Percentiles rank a stretch among this genome's conserved stretches.
These are phyloP conservation scores for Hortaea sp. DNA, from an alignment of 2,329 filamentous ascomycete species.

Conservation along the genomic window DNA sequence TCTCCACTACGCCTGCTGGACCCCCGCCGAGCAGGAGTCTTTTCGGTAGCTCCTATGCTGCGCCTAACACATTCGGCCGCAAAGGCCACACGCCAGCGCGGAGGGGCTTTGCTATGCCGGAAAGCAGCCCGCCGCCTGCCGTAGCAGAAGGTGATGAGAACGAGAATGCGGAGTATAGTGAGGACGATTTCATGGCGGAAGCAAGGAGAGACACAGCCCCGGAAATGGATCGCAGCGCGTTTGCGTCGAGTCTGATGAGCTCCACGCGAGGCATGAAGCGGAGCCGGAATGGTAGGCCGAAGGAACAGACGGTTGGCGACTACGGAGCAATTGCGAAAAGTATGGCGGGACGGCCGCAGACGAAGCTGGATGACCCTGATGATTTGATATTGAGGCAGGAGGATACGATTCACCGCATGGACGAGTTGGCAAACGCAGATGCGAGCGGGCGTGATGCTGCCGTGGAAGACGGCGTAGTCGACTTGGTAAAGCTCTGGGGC, in stretches of 20 bases:
- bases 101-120: constrained; percentile 25
- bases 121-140: constrained; percentile 27
- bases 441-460: neutral
- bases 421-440: neutral
- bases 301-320: constrained; percentile 45
- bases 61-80: constrained; percentile 18
- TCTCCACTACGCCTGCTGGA: constrained; percentile 26
- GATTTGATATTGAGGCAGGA: constrained; percentile 69
- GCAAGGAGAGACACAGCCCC: neutral
- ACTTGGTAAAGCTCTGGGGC: constrained; percentile 21
- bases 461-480: constrained; percentile 14
- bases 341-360: constrained; percentile 44
- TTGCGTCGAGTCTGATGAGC: constrained; percentile 12
- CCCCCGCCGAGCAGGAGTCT: constrained; percentile 23
- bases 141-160: constrained; percentile 23
- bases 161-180: constrained; percentile 25
- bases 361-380: constrained; percentile 56
- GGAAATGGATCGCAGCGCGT: constrained; percentile 7
- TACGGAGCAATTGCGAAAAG: constrained; percentile 65
- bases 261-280: constrained; percentile 26
- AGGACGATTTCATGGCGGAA: constrained; percentile 20
- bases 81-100: constrained; percentile 11
- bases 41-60: constrained; percentile 23
- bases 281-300: constrained; percentile 29
- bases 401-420: constrained; percentile 44